These are phyloP conservation scores for Raffaelea albimanens DNA, from an alignment of 2,329 filamentous ascomycete species.

Conservation along the genomic window DNA sequence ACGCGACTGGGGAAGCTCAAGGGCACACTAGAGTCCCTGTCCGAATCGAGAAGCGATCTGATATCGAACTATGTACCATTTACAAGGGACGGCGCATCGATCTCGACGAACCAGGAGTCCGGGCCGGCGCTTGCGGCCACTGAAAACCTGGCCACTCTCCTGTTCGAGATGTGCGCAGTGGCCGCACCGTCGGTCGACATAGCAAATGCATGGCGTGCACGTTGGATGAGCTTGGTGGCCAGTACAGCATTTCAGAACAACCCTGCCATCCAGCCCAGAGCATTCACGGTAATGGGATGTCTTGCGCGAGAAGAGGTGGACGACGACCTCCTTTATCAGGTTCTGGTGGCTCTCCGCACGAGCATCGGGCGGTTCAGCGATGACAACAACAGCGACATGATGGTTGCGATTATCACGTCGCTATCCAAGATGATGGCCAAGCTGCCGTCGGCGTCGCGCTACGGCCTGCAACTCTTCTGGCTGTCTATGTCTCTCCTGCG, in stretches of 20 bases:
- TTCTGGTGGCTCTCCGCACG: constrained; percentile 56
- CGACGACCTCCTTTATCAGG: constrained; percentile 61
- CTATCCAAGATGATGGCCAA: constrained; percentile 65
- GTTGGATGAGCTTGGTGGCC: constrained; percentile 65
- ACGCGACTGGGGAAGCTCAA: constrained; percentile 44
- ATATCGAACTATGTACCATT: constrained; percentile 39
- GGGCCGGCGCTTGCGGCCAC: constrained; percentile 43
- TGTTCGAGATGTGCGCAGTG: constrained; percentile 55
- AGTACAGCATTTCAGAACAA: constrained; percentile 67
- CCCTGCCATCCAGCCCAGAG: constrained; percentile 58
- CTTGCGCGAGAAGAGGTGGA: constrained; percentile 63
- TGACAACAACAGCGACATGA: constrained; percentile 52
- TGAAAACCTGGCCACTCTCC: constrained; percentile 50
- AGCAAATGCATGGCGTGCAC: constrained; percentile 59
- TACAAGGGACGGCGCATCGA: constrained; percentile 42
- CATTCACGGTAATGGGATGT: constrained; percentile 64
- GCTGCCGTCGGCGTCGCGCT: constrained; percentile 55
- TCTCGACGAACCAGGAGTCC: constrained; percentile 44
- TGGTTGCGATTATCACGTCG: constrained; percentile 57
- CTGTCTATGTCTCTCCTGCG: constrained; percentile 57
- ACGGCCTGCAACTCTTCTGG: constrained; percentile 62
- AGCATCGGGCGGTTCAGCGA: constrained; percentile 52
- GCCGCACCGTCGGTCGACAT: constrained; percentile 56
- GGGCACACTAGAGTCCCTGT: constrained; percentile 46
- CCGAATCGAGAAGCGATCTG: constrained; percentile 49